Conservation (phyloP, 352 stramenopile genomes). For the Pythium phragmiticola region DNA sequence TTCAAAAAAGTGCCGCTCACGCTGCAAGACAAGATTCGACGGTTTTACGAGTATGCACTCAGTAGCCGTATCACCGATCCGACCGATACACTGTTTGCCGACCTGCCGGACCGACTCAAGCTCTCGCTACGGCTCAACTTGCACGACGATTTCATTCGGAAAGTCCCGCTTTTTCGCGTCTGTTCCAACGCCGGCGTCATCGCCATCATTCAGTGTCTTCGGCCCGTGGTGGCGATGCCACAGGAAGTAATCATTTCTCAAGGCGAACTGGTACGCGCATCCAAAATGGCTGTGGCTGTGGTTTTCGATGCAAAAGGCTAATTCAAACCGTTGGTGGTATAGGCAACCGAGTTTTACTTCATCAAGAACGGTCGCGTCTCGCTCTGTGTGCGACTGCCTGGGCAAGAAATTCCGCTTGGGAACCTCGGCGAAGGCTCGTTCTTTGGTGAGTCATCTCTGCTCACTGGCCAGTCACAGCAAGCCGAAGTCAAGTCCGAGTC, state of each 20-base stretch:
- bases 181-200: slow-evolving; percentile 69
- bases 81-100: slow-evolving; percentile 60
- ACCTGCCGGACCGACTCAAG: slow-evolving; percentile 72
- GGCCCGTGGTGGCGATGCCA: slow-evolving; percentile 60
- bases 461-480: slow-evolving; percentile 49
- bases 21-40: slow-evolving; percentile 71
- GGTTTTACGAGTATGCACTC: slow-evolving; percentile 77
- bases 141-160: slow-evolving; percentile 67
- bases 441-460: slow-evolving; percentile 68
- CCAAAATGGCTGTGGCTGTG: not conserved
- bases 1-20: slow-evolving; percentile 73
- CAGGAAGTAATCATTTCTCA: slow-evolving; percentile 65
- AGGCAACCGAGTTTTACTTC: slow-evolving; percentile 72
- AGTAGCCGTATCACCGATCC: slow-evolving; percentile 54
- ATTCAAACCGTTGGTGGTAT: not conserved
- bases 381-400: slow-evolving; percentile 38
- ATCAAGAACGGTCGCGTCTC: slow-evolving; percentile 68
- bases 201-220: slow-evolving; percentile 70
- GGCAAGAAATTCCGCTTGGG: slow-evolving; percentile 44
- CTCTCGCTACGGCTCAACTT: slow-evolving; percentile 65
- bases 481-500: slow-evolving; percentile 62
- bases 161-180: slow-evolving; percentile 71
- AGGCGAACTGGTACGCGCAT: slow-evolving; percentile 42
- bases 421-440: slow-evolving; percentile 75
- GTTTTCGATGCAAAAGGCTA: not conserved